Conservation (phyloP, 2,329 filamentous ascomycete species). For the Scedosporium aurantiacum region DNA sequence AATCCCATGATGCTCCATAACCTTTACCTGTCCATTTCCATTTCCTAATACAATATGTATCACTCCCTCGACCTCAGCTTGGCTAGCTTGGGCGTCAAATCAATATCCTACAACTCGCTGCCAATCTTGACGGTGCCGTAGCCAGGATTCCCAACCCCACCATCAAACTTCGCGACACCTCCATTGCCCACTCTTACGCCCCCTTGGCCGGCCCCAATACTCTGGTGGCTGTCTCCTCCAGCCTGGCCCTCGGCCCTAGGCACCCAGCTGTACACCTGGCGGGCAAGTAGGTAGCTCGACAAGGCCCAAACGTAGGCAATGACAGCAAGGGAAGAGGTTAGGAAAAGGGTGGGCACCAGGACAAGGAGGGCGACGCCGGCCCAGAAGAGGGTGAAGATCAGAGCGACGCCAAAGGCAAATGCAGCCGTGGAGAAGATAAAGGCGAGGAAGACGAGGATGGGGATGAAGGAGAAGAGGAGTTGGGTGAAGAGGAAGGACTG, state of each 20-base stretch:
- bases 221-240: not conserved
- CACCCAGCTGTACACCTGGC: constrained; percentile 30
- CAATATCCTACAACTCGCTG: not conserved
- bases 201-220: not conserved
- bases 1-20: too few relatives aligned
- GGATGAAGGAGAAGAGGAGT: constrained; percentile 52
- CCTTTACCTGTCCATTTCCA: too few relatives aligned
- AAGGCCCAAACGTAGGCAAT: constrained; percentile 59
- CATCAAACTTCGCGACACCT: not conserved
- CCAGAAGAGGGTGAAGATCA: constrained; percentile 58
- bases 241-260: not conserved
- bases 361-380: constrained; percentile 55
- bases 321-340: constrained; percentile 51
- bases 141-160: not conserved
- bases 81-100: too few relatives aligned
- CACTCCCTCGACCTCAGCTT: too few relatives aligned
- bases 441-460: constrained; percentile 55
- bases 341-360: constrained; percentile 56
- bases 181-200: not conserved
- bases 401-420: constrained; percentile 49
- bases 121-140: not conserved
- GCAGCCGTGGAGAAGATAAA: constrained; percentile 53
- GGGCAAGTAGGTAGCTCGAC: constrained; percentile 41
- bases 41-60: too few relatives aligned
- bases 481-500: constrained; percentile 61